Base-by-base conservation (phyloP, 2,329 filamentous ascomycete genomes). In the Penicillium griseofulvum region DNA sequence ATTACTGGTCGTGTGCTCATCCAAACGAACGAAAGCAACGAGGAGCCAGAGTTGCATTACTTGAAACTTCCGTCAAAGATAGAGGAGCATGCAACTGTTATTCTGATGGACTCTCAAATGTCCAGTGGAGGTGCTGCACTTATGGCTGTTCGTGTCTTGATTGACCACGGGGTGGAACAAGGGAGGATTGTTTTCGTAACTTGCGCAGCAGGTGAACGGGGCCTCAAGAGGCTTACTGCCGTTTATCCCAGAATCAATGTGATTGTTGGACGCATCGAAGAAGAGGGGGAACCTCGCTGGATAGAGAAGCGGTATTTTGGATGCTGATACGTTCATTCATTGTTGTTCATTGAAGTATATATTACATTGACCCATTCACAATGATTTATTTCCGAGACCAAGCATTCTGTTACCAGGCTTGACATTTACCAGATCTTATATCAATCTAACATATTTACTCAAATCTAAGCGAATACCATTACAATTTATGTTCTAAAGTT, bases 71-170 rank as follows among this genome's bases (percentile, higher is more conserved):
- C 90, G 0, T 79, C 83, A 3, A 83, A 90, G 58, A 89, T 97
- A 53, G 77, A 83, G 56, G 74, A 82, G 39, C 89, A 96, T 68
- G 87, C 90, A 61, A 88, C 88, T 47, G 91, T 99, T 17, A 79
- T 99, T 57, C 79, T 99, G 8, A 79, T 97, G 19, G 94, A 97
- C 72, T 87, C 92, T 14, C 94, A 99, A 71, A 97, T 97, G 89
- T 91, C 90, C 26, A 92, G 88, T 58, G 94, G 94, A 41, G 93
- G 92, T 34, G 84, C 85, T 12, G 85, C 85, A 5, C 78, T 99
- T 55, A 99, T 99, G 94, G 91, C 94, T 0, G 92, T 97, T 39
- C 89, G 94, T 68, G 90, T 97, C n/a, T 78, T 99, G 50, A 86
- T 96, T 16, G 94, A 99, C 71, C 92, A 97, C 68, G 94, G 94